These are phyloP conservation scores for Cystoderma amianthinum DNA, from an alignment of 768 basidiomycete genomes.

Conservation along the genomic window DNA sequence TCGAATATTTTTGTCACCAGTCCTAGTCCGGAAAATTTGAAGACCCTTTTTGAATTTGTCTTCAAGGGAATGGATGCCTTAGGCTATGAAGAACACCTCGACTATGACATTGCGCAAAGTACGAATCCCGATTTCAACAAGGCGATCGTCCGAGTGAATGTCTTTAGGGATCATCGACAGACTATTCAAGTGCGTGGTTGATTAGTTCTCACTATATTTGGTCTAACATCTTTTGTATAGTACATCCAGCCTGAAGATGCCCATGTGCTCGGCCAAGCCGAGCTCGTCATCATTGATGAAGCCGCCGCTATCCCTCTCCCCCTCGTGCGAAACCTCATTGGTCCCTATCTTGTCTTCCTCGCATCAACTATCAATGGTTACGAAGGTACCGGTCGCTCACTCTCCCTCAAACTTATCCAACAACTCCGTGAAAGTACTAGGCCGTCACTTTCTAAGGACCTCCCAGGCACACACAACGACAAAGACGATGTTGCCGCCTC, in stretches of 20 bases:
- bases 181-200: conserved; percentile 78
- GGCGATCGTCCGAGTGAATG: conserved; percentile 91
- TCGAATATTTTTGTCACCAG: conserved; percentile 98
- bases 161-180: conserved; percentile 90
- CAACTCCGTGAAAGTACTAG: conserved; percentile 90
- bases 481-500: conserved; percentile 28
- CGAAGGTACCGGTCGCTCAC: conserved; percentile 97
- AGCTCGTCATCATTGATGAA: conserved; percentile 96
- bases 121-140: conserved; percentile 94
- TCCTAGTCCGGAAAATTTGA: conserved; percentile 95
- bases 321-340: conserved; percentile 90
- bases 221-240: conserved; percentile 30
- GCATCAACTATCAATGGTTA: conserved; percentile 99
- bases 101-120: conserved; percentile 94
- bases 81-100: conserved; percentile 95
- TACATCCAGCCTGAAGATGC: conserved; percentile 98
- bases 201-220: conserved; percentile 1
- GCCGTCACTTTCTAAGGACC: conserved; percentile 67
- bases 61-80: conserved; percentile 94
- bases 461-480: conserved; percentile 27
- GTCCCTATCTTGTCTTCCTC: conserved; percentile 96
- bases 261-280: conserved; percentile 95
- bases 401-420: conserved; percentile 96
- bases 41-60: conserved; percentile 95
- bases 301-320: conserved; percentile 97